phyloP scores from a whole-genome alignment of 441 rosid species.

The Gossypium armourianum region DNA sequence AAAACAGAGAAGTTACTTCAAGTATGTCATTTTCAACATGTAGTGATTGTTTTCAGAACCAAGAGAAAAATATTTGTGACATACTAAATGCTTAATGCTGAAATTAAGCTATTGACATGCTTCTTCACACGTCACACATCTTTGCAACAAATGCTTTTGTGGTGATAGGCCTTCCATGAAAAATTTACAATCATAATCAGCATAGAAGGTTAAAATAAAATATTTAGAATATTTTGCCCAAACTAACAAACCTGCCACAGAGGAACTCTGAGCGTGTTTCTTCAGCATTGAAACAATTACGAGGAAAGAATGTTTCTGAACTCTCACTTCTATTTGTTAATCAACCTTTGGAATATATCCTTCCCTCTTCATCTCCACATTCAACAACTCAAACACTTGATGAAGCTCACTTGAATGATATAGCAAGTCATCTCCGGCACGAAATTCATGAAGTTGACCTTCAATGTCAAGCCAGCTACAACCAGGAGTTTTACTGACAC shows the following conservation, averaged over 20 bases:
- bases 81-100: not conserved
- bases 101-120: not conserved
- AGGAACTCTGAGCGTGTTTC: not conserved
- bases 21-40: not conserved
- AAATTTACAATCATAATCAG: not conserved
- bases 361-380: constrained; percentile 43
- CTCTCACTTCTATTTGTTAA: not conserved
- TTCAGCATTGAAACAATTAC: not conserved
- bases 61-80: not conserved
- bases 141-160: not conserved
- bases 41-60: not conserved
- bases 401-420: constrained; percentile 24
- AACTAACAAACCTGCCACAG: constrained; percentile 12
- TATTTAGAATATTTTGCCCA: not conserved
- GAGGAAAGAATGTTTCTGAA: constrained; percentile 10
- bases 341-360: constrained; percentile 38
- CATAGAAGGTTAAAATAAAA: constrained; percentile 3
- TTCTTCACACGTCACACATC: not conserved
- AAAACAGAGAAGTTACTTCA: not conserved
- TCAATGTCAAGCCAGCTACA: constrained; percentile 64
- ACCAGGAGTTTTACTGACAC: constrained; percentile 53
- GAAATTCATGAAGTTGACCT: constrained; percentile 47
- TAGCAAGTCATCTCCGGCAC: constrained; percentile 42
- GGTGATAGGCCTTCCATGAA: not conserved
- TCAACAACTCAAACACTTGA: constrained; percentile 31